Base-by-base conservation (phyloP, 768 basidiomycete species). In the Amanita rubescens region DNA sequence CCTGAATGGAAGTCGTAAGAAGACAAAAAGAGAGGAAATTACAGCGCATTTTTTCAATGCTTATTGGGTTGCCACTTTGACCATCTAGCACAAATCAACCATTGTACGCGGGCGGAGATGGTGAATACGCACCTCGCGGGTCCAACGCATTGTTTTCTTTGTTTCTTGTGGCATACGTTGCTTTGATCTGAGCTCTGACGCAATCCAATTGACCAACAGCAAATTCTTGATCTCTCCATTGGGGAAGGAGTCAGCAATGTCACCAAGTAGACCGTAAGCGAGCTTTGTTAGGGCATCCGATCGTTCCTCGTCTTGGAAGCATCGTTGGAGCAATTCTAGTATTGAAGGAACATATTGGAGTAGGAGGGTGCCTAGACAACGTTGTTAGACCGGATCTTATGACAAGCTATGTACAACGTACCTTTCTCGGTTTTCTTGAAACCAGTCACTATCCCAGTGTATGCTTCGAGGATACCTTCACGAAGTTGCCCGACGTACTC, bases 381-480 rank as follows among this genome's bases (percentile, higher is more conserved):
- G 35, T 15, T 24, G 22, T 17, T 22, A 55, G 27, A 63, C 25
- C 20, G 58, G 54, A 12, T 22, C 32, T 15, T 57, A 50, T 24
- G 43, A 22, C 17, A 12, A 47, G 37, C 32, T 37, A 45, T 48
- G 11, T n/a, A 42, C 19, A n/a, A 38, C 71, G 55, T 60, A 90
- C 92, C 80, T 72, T 91, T 84, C 19, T 81, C 79, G 1, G 87
- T 87, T 61, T 82, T 84, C 75, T 94, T 94, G 64, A 97, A 73
- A 0, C 89, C 94, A 34, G 90, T 86, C 55, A 97, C 84, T 58
- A 99, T 86, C 22, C 95, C 94, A 4, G 90, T 95, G 63, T 96
- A 97, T 2, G 96, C 95, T 67, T 99, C 96, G 30, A 97, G 73
- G 59, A 99, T 97, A 42, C 93, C 93, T 62, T 98, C 96, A 34